These are phyloP conservation scores for Leccinum pachyderme DNA, from an alignment of 1,284 basidiomycete genomes.

Conservation along the genomic window DNA sequence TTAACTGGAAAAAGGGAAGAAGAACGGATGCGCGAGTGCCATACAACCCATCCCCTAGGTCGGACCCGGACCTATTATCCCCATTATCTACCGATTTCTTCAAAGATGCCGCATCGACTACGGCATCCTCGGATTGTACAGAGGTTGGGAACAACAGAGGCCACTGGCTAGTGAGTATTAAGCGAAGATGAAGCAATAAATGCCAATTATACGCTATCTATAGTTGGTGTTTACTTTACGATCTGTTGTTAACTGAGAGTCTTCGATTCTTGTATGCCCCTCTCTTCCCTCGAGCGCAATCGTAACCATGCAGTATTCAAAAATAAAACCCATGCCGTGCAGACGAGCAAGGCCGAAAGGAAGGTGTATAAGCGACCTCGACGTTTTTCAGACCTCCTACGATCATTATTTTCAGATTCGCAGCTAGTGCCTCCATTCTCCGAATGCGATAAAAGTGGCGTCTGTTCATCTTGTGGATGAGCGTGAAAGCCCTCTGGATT, in stretches of 20 bases:
- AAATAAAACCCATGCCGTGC: constrained; percentile 65
- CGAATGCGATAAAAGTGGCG: constrained; percentile 11
- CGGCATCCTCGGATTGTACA: constrained; percentile 34
- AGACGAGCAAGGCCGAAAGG: constrained; percentile 45
- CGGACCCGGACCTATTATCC: constrained; percentile 13
- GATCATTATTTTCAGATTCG: constrained; percentile 21
- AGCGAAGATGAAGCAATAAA: constrained; percentile 15
- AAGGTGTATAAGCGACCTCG: constrained; percentile 52
- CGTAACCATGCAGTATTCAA: constrained; percentile 59
- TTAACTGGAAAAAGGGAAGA: constrained; percentile 17
- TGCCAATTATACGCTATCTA: background rate
- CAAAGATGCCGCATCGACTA: constrained; percentile 26
- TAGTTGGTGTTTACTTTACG: background rate
- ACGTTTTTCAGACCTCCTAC: constrained; percentile 39
- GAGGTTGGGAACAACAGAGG: constrained; percentile 33
- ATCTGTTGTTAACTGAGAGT: background rate
- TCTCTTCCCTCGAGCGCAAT: constrained; percentile 44
- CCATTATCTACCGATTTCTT: constrained; percentile 28
- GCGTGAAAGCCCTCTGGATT: background rate
- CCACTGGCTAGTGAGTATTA: constrained; percentile 33
- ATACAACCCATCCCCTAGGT: constrained; percentile 1
- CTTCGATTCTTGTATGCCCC: constrained; percentile 20
- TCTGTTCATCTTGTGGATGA: constrained; percentile 8
- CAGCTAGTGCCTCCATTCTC: background rate
- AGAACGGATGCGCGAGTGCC: constrained; percentile 5